These are phyloP conservation scores for Simplicillium sp. DNA, from an alignment of 2,329 filamentous ascomycete species.

Conservation along the genomic window DNA sequence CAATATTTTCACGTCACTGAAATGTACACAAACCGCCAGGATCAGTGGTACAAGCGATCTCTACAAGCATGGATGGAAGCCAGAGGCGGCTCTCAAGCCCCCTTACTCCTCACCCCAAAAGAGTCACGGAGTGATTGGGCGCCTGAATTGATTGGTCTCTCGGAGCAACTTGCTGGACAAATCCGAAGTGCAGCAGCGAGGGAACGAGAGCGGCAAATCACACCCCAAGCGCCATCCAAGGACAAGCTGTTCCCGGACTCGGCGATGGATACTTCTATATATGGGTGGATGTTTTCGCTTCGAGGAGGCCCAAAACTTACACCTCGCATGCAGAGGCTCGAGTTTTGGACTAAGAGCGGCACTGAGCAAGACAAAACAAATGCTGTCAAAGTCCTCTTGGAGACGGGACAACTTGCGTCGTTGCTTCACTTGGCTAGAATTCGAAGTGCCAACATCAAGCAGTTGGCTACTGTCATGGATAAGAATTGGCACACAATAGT, in stretches of 20 bases:
- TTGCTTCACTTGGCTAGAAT: neutral
- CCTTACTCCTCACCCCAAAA: constrained; percentile 1
- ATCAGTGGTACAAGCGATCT: constrained; percentile 4
- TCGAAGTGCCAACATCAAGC: neutral
- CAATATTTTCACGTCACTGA: constrained; percentile 2
- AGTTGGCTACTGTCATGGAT: neutral
- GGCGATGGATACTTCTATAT: neutral
- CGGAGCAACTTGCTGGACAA: neutral
- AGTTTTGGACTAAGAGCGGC: constrained; percentile 1
- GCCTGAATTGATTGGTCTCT: neutral
- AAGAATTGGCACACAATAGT: neutral
- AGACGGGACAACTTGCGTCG: constrained; percentile 1
- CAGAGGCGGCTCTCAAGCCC: neutral
- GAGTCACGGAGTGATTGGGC: constrained; percentile 1
- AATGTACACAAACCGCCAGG: neutral
- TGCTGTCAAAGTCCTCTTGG: constrained; percentile 1
- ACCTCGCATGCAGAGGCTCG: neutral
- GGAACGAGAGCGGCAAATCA: neutral
- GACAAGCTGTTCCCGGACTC: constrained; percentile 4
- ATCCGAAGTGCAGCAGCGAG: neutral
- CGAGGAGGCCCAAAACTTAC: neutral
- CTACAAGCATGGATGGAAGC: neutral
- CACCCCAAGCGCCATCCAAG: neutral
- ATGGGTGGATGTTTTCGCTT: neutral
- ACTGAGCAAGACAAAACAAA: neutral